Percentiles rank a stretch among this genome's conserved stretches.
phyloP scores from a whole-genome alignment of 106 monocot genomes.

The Allium cepa region DNA sequence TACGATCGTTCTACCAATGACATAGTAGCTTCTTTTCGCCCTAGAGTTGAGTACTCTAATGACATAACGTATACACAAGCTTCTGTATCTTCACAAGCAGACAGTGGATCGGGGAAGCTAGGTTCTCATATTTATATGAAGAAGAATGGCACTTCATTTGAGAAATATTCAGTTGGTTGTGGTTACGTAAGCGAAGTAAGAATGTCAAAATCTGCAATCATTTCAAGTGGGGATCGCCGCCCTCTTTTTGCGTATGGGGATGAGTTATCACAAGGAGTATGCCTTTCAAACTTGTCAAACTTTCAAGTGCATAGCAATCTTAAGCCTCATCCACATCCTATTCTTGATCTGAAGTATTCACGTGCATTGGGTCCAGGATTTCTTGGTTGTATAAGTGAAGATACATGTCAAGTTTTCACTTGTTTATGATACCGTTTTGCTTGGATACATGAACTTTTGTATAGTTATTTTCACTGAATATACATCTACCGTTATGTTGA shows the following conservation, averaged over 20 bases:
- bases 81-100: slow-evolving; percentile 19
- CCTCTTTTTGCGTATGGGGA: slow-evolving; percentile 57
- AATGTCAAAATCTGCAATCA: slow-evolving; percentile 67
- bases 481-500: not conserved
- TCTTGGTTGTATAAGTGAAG: slow-evolving; percentile 66
- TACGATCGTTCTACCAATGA: slow-evolving; percentile 29
- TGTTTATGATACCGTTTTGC: slow-evolving; percentile 9
- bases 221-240: slow-evolving; percentile 16
- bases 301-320: slow-evolving; percentile 37
- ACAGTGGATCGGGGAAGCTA: slow-evolving; percentile 33
- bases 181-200: slow-evolving; percentile 58
- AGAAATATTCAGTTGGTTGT: slow-evolving; percentile 9
- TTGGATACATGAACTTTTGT: not conserved
- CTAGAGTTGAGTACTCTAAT: slow-evolving; percentile 30
- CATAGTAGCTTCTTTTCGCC: slow-evolving; percentile 84
- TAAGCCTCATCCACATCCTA: slow-evolving; percentile 58
- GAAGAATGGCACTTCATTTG: slow-evolving; percentile 21
- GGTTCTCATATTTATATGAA: slow-evolving; percentile 65
- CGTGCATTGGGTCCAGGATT: slow-evolving; percentile 25
- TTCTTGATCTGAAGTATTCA: slow-evolving; percentile 76
- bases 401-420: slow-evolving; percentile 34
- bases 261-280: slow-evolving; percentile 42
- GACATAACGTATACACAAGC: slow-evolving; percentile 31
- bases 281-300: slow-evolving; percentile 43
- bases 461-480: not conserved